These are phyloP conservation scores for Diutina ranongensis DNA, from an alignment of 1,139 yeast genomes.

Conservation along the genomic window DNA sequence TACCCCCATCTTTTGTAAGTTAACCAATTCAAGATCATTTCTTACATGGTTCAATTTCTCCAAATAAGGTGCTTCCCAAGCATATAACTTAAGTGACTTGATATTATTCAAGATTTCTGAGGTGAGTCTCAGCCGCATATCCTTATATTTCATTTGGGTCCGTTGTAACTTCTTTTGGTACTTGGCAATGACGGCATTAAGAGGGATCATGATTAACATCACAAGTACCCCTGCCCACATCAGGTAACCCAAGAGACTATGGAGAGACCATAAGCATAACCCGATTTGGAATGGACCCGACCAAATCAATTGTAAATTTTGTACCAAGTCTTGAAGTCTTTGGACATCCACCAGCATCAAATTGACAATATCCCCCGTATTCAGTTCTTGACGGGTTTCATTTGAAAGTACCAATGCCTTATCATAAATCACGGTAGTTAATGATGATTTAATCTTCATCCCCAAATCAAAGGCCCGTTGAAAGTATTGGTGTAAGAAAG, in stretches of 20 bases:
- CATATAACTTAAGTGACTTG: slow-evolving; percentile 83
- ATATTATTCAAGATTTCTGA: slow-evolving; percentile 86
- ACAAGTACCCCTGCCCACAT: slow-evolving; percentile 97
- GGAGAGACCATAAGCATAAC: slow-evolving; percentile 66
- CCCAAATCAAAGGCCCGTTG: slow-evolving; percentile 83
- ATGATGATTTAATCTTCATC: slow-evolving; percentile 74
- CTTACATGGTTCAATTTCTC: slow-evolving; percentile 67
- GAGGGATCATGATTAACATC: slow-evolving; percentile 75
- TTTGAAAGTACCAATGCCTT: slow-evolving; percentile 74
- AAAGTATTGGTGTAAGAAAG: slow-evolving; percentile 84
- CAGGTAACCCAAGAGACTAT: slow-evolving; percentile 69
- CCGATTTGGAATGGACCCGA: slow-evolving; percentile 92
- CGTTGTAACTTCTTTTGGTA: slow-evolving; percentile 68
- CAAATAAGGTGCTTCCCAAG: slow-evolving; percentile 88
- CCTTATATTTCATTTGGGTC: slow-evolving; percentile 35
- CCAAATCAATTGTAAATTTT: slow-evolving; percentile 83
- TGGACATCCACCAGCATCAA: slow-evolving; percentile 96
- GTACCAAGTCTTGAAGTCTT: slow-evolving; percentile 81
- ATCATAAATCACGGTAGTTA: slow-evolving; percentile 69
- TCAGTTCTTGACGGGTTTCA: slow-evolving; percentile 68
- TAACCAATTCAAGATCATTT: slow-evolving; percentile 77
- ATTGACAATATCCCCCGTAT: slow-evolving; percentile 96
- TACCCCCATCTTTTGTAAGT: slow-evolving; percentile 66
- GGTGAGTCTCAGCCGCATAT: slow-evolving; percentile 44
- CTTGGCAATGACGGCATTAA: slow-evolving; percentile 66